These are phyloP conservation scores for Heterobasidion parviporum DNA, from an alignment of 1,284 basidiomycete genomes.

Conservation along the genomic window DNA sequence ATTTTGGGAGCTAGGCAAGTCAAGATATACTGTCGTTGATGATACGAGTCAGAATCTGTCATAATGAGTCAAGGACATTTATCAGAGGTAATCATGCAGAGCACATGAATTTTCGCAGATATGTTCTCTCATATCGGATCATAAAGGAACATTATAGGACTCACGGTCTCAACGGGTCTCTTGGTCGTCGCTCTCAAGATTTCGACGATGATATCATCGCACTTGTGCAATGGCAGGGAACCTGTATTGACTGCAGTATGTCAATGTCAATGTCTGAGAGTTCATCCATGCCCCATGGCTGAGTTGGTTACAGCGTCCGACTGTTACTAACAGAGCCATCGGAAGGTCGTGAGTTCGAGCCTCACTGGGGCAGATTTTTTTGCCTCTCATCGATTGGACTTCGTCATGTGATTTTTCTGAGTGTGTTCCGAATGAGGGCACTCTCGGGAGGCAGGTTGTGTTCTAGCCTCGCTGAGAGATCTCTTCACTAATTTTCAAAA, in stretches of 20 bases:
- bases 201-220: no score
- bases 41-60: not conserved
- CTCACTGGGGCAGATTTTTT: slow-evolving; percentile 52
- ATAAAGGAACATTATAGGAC: no score
- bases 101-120: no score
- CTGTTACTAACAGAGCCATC: slow-evolving; percentile 37
- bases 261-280: not conserved
- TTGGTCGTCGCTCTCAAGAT: no score
- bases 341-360: slow-evolving; percentile 65
- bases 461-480: not conserved
- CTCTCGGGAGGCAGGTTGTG: not conserved
- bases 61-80: no score
- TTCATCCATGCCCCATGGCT: slow-evolving; percentile 60
- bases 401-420: not conserved
- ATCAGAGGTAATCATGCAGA: no score
- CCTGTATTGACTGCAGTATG: not conserved
- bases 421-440: not conserved
- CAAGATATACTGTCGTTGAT: not conserved
- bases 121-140: no score
- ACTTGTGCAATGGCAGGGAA: no score
- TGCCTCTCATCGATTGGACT: not conserved
- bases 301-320: slow-evolving; percentile 80
- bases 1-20: not conserved
- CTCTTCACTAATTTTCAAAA: no score
- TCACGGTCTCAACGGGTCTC: no score